Evolutionary conservation across 2,329 filamentous ascomycete genomes (phyloP).

Genomic region (Diaporthe ampelina): DNA sequence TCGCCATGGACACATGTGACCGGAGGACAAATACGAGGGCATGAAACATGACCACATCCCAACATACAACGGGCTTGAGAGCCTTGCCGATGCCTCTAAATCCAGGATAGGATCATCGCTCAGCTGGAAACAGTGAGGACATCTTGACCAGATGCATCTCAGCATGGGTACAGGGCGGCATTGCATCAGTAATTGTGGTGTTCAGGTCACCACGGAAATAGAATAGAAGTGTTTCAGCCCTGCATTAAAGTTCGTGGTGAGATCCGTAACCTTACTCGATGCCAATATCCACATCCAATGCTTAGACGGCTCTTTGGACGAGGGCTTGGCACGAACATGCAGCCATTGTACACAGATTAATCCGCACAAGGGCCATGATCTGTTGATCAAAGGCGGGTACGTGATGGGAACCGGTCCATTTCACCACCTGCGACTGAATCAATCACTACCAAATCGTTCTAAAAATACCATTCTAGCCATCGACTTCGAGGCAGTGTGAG

Average conservation of each 20-base stretch:
- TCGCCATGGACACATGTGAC: not conserved
- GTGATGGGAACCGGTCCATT: not conserved
- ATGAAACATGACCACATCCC: not conserved
- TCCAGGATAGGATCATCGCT: too few species aligned
- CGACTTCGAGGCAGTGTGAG: not conserved
- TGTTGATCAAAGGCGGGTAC: not conserved
- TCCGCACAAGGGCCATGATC: too few species aligned
- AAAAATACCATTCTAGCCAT: not conserved
- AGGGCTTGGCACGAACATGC: not conserved
- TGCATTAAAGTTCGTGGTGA: not conserved
- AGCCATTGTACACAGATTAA: not conserved
- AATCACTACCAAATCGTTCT: not conserved
- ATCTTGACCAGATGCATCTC: not conserved
- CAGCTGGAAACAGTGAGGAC: not conserved
- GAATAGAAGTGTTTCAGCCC: constrained; percentile 3
- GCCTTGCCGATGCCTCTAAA: not conserved
- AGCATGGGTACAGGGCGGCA: not conserved
- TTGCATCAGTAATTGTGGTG: not conserved
- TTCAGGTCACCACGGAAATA: not conserved
- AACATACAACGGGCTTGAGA: too few species aligned
- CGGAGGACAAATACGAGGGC: not conserved
- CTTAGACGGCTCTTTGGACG: not conserved
- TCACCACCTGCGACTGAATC: not conserved
- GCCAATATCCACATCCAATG: constrained; percentile 1
- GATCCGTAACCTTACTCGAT: constrained; percentile 7